Evolutionary conservation across 192 early-diverging fungal species (phyloP), one percentile per base, ranked within the genome.

Genomic region (Phycomyces blakesleeanus): DNA sequence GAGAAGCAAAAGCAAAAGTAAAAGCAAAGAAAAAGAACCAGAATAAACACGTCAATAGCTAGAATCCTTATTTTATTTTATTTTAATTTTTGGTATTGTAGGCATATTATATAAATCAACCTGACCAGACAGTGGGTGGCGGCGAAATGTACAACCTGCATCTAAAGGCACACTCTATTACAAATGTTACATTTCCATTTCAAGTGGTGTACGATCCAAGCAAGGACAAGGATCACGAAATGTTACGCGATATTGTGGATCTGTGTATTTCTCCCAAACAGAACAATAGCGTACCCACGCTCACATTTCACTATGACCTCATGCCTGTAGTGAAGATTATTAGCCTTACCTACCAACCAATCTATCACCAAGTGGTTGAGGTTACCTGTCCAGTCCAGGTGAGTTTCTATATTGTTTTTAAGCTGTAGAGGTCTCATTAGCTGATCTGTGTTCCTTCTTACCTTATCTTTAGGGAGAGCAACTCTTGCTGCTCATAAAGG

Each of bases 161-260:
- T 15, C 78, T 84, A 56, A 64, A 63, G 1, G 41, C 55, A 1
- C 44, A 82, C 37, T 61, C 65, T n/a, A 78, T 59, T 38, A 76
- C 60, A 18, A 68, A 64, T 38, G 57, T 84, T 20, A 64, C 56
- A 0, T 84, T 81, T 54, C 80, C 80, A 24, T 81, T 84, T 59
- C n/a, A 37, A 10, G 74, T 79, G 21, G 26, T 51, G 11, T 84
- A 84, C 44, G 44, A 75, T 50, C 41, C 74, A 18, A 12, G 37
- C 5, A 38, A 69, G n/a, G 79, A 80, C 29, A 27, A 53, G 0
- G 67, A 68, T 20, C 44, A 68, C 24, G 63, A 57, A 15, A 80
- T 83, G 40, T 24, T 83, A 10, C 20, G 50, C 0, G 81, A 83
- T 21, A 76, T 83, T 65, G 58, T 47, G 5, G 11, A 47, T 47